Base-by-base conservation (phyloP, 371 early-diverging fungal genomes). In the Chytridiales sp. region DNA sequence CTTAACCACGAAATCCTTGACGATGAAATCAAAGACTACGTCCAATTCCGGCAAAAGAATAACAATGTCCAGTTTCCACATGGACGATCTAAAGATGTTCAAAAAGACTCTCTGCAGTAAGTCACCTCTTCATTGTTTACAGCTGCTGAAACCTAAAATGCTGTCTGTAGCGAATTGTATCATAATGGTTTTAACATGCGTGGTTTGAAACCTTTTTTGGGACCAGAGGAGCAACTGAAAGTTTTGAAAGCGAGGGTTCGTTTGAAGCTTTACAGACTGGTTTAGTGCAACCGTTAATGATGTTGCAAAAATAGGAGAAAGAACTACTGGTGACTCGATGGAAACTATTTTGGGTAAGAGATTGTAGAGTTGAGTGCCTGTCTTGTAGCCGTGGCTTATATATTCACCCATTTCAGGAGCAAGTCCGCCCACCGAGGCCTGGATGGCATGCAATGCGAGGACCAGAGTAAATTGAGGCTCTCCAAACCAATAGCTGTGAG, bases 21-120 rank as follows among this genome's bases (percentile, higher is more conserved):
- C 30, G 47, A 44, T 5, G 52, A 46, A 19, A n/a, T 44, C 22
- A 34, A 40, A 9, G 49, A 56, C 4, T 50, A 57, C 24, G 53
- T 64, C n/a, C 4, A 31, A 9, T 6, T 15, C 17, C 50, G 41
- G n/a, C 19, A 34, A 19, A 9, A 52, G 8, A 38, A 11, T 11
- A 64, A 64, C 47, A 58, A 64, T 30, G 47, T 64, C 22, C 21
- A 24, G 27, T 64, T 64, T 36, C 63, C 64, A 9, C 59, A 58
- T 35, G 2, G 48, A 46, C 24, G 48, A 30, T 11, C 34, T 57
- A 44, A 27, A 47, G 32, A 13, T 21, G 32, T 31, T 30, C 41
- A 21, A 27, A 40, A 27, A 1, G 9, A 38, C 1, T 27, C 29
- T 9, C 21, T 39, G 9, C 50, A 13, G 13, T 17, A 15, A 31